Percentiles rank a stretch among this genome's conserved stretches.
Evolutionary conservation across 768 basidiomycete genomes (phyloP).

Genomic region (Rhodotorula paludigena): DNA sequence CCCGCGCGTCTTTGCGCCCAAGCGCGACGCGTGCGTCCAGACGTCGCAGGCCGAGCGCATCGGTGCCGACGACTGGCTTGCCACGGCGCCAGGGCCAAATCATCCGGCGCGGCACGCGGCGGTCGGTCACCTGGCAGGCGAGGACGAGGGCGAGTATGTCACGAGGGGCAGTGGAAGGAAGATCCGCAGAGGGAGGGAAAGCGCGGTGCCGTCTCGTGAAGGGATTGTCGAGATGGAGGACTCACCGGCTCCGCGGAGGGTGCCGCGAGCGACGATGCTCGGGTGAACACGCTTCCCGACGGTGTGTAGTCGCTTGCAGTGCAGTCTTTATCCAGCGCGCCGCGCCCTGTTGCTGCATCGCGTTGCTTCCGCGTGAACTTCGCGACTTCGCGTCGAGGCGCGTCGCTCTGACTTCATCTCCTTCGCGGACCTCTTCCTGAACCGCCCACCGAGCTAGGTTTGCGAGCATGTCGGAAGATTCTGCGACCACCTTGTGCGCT

Average conservation of each 20-base stretch:
- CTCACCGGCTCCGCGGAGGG: constrained; percentile 14
- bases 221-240: not conserved
- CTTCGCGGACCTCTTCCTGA: too few relatives aligned
- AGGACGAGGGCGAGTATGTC: not conserved
- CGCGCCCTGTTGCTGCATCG: not conserved
- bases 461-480: constrained; percentile 13
- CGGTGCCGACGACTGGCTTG: not conserved
- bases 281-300: not conserved
- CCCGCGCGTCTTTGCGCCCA: constrained; percentile 29
- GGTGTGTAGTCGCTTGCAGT: not conserved
- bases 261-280: not conserved
- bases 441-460: not conserved
- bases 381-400: not conserved
- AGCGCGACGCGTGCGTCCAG: constrained; percentile 20
- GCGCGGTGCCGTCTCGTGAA: not conserved
- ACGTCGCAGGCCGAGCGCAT: constrained; percentile 29
- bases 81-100: not conserved
- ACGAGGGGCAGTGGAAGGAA: constrained; percentile 7
- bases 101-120: not conserved
- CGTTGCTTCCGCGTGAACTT: not conserved
- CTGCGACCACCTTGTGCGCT: constrained; percentile 22
- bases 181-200: constrained; percentile 2
- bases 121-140: not conserved
- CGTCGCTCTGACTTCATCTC: not conserved
- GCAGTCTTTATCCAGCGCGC: too few relatives aligned